Evolutionary conservation across 805 yeast genomes (phyloP).

Genomic region (Yamadazyma akitaensis): DNA sequence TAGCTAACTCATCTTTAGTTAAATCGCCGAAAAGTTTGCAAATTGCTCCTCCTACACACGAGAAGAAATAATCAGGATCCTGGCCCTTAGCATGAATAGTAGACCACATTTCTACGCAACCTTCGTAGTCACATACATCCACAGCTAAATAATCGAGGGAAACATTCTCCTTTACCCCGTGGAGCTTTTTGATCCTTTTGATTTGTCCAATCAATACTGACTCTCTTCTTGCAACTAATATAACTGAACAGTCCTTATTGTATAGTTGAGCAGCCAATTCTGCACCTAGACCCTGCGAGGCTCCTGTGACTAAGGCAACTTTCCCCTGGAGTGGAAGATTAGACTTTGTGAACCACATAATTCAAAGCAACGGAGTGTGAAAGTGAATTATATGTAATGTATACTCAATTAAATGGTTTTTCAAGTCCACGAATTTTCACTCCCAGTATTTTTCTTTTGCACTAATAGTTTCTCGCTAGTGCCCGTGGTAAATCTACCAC

Average conservation of each 20-base stretch:
- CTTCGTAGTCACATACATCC: slow-evolving; percentile 60
- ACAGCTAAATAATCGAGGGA: slow-evolving; percentile 48
- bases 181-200: slow-evolving; percentile 31
- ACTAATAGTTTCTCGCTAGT: too few species aligned
- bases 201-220: slow-evolving; percentile 52
- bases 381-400: background rate
- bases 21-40: slow-evolving; percentile 78
- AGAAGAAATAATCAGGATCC: slow-evolving; percentile 70
- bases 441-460: too few species aligned
- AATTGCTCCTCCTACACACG: slow-evolving; percentile 85
- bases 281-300: slow-evolving; percentile 90
- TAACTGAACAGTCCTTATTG: slow-evolving; percentile 56
- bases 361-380: background rate
- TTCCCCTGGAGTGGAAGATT: slow-evolving; percentile 42
- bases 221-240: slow-evolving; percentile 76
- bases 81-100: slow-evolving; percentile 20
- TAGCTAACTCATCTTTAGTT: slow-evolving; percentile 51
- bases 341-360: slow-evolving; percentile 7
- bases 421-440: background rate
- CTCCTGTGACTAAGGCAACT: slow-evolving; percentile 81
- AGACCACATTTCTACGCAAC: slow-evolving; percentile 45
- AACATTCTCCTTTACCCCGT: slow-evolving; percentile 18
- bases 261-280: slow-evolving; percentile 64
- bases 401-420: background rate
- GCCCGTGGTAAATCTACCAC: too few species aligned